Percentiles rank a stretch among this genome's conserved stretches.
These are phyloP conservation scores for Fusarium acutatum DNA, from an alignment of 2,329 filamentous ascomycete genomes.

Conservation along the genomic window DNA sequence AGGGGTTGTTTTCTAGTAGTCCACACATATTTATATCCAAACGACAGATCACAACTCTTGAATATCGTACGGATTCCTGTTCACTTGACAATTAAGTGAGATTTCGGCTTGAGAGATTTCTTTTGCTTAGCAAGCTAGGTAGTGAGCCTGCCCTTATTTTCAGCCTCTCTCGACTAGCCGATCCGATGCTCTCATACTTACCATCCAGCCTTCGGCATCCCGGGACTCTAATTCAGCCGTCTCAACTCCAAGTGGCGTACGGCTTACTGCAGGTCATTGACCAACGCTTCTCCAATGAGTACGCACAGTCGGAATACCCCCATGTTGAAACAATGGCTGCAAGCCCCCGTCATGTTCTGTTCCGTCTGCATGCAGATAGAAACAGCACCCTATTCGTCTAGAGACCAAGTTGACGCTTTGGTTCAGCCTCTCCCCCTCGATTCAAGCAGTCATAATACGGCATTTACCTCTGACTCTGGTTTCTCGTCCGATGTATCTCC, in stretches of 20 bases:
- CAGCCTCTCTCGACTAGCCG: background rate
- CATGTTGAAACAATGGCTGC: constrained; percentile 32
- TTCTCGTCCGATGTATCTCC: background rate
- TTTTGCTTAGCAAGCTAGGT: background rate
- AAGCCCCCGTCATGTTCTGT: constrained; percentile 17
- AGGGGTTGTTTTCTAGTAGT: constrained; percentile 33
- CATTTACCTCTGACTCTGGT: background rate
- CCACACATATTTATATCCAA: constrained; percentile 30
- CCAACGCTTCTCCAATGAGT: constrained; percentile 7
- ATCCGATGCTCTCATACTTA: background rate
- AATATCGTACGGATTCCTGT: constrained; percentile 1
- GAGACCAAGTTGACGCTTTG: background rate
- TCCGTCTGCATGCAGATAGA: constrained; percentile 3
- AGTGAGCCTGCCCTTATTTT: background rate
- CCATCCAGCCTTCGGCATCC: constrained; percentile 11
- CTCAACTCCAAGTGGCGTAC: constrained; percentile 30
- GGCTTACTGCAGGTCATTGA: constrained; percentile 31
- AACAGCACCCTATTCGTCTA: constrained; percentile 5
- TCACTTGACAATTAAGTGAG: background rate
- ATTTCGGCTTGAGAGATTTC: background rate
- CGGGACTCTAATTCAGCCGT: constrained; percentile 5
- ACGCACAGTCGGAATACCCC: constrained; percentile 31
- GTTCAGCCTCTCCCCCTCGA: constrained; percentile 8
- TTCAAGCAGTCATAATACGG: constrained; percentile 3
- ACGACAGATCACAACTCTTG: constrained; percentile 27